Percentiles rank a stretch among this genome's conserved stretches.
Evolutionary conservation across 2,329 filamentous ascomycete genomes (phyloP).

Genomic region (Colletotrichum filicis): DNA sequence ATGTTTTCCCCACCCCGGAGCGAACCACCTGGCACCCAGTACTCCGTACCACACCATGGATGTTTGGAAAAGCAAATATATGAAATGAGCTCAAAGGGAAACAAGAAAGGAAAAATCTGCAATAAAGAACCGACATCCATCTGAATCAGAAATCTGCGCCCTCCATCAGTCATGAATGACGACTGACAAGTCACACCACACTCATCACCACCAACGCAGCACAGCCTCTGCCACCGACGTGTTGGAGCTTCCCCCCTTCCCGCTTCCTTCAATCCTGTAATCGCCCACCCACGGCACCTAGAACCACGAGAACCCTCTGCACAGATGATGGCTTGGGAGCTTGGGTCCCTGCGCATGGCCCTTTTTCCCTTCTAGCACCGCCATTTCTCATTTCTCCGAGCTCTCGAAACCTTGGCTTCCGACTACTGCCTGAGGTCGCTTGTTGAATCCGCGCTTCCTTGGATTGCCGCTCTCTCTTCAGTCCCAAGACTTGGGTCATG

Average conservation of each 20-base stretch:
- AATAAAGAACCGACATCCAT: background rate
- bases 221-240: conserved; percentile 21
- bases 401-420: conserved; percentile 20
- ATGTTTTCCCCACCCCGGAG: conserved; percentile 6
- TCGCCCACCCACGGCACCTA: background rate
- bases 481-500: background rate
- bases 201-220: conserved; percentile 1
- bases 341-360: background rate
- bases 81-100: background rate
- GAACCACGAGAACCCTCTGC: conserved; percentile 16
- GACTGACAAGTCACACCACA: background rate
- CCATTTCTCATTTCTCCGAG: conserved; percentile 20
- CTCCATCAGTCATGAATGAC: background rate
- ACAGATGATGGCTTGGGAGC: conserved; percentile 1
- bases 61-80: conserved; percentile 19
- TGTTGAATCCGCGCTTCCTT: background rate
- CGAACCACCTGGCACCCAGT: background rate
- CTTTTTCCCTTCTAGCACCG: background rate
- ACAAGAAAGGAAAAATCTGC: background rate
- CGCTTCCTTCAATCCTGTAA: conserved; percentile 1
- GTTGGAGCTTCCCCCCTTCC: background rate
- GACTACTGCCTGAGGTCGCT: background rate
- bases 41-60: background rate
- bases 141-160: background rate
- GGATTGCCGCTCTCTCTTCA: background rate